phyloP scores from a whole-genome alignment of 331 rosid species.

The Acacia pycnantha region DNA sequence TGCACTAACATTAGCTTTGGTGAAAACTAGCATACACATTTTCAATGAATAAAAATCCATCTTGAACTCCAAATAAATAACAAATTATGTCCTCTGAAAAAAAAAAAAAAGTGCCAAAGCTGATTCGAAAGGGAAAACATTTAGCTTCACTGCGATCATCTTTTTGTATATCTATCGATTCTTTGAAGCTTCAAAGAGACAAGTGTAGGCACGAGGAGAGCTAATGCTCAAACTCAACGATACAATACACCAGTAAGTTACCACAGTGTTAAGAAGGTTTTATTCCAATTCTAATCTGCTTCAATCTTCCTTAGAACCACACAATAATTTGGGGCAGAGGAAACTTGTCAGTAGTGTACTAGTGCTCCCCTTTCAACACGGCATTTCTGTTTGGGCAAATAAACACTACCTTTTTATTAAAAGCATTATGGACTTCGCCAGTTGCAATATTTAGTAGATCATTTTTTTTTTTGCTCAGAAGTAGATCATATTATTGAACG shows the following conservation, averaged over 20 bases:
- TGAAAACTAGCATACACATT: constrained; percentile 1
- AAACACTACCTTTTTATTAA: not conserved
- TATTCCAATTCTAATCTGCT: not conserved
- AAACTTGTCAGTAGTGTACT: not conserved
- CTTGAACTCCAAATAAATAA: not conserved
- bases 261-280: not conserved
- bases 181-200: not conserved
- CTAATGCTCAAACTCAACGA: not conserved
- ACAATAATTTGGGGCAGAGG: not conserved
- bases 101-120: not conserved
- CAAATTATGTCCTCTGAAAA: not conserved
- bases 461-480: too few relatives aligned
- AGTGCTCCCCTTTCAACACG: not conserved
- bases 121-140: not conserved
- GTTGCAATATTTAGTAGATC: not conserved
- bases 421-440: not conserved
- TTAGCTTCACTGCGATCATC: not conserved
- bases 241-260: not conserved
- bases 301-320: not conserved
- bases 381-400: not conserved
- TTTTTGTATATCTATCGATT: not conserved
- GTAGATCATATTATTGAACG: not conserved
- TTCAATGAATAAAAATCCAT: not conserved
- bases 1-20: constrained; percentile 30
- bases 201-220: not conserved